Conservation (phyloP, 805 yeast species). For the Sugiyamaella lignohabitans region DNA sequence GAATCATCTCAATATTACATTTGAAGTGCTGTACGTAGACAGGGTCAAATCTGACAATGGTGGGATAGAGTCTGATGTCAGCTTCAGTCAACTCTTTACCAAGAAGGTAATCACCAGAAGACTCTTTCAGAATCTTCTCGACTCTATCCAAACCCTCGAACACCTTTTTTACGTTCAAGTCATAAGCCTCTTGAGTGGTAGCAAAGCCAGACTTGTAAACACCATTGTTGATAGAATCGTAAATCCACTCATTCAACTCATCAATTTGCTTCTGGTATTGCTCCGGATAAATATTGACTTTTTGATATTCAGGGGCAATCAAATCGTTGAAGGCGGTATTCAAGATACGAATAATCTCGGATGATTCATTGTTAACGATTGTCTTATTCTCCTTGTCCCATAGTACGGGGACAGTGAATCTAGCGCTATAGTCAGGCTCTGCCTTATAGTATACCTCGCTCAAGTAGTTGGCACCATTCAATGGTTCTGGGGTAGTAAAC, state of each 20-base stretch:
- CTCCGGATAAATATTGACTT: conserved; percentile 58
- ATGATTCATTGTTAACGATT: conserved; percentile 86
- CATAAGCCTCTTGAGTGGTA: conserved; percentile 74
- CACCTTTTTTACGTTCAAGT: conserved; percentile 53
- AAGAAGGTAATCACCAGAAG: conserved; percentile 40
- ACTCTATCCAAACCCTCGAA: conserved; percentile 65
- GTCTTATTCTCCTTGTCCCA: conserved; percentile 83
- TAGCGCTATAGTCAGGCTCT: conserved; percentile 66
- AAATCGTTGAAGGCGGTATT: conserved; percentile 59
- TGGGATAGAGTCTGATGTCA: conserved; percentile 79
- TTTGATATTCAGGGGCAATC: conserved; percentile 40
- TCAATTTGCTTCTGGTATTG: conserved; percentile 54
- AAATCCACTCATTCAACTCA: conserved; percentile 73
- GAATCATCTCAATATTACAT: conserved; percentile 76
- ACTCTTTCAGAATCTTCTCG: conserved; percentile 49
- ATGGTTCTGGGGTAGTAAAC: conserved; percentile 48
- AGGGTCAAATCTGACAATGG: conserved; percentile 85
- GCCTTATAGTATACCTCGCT: conserved; percentile 71
- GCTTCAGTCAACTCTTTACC: conserved; percentile 79
- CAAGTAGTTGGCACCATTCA: conserved; percentile 53
- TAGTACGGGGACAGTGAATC: conserved; percentile 88
- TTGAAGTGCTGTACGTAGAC: conserved; percentile 95
- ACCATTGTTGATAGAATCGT: conserved; percentile 82
- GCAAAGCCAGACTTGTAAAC: conserved; percentile 93
- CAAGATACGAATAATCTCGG: conserved; percentile 82